A percentile compares a stretch with the other conserved stretches of the same genome.
Conservation (phyloP, 139 green algal species). For the Nannochloris sp. region DNA sequence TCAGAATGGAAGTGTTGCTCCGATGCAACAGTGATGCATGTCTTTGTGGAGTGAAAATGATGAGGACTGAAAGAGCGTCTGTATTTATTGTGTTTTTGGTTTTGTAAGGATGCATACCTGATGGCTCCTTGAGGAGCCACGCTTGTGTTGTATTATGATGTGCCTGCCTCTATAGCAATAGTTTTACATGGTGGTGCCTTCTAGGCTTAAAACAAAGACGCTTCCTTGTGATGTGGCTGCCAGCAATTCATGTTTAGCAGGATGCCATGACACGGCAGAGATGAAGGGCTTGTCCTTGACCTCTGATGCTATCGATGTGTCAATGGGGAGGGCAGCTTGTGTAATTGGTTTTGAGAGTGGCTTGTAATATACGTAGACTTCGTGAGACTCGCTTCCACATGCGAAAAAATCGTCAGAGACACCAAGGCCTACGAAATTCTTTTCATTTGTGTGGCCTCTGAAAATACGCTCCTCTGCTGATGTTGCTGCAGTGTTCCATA, state of each 20-base stretch:
- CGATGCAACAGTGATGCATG: too few relatives aligned
- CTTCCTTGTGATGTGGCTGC: constrained; percentile 56
- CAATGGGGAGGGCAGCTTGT: not conserved
- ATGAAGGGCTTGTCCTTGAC: constrained; percentile 48
- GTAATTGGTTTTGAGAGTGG: constrained; percentile 41
- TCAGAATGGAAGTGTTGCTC: constrained; percentile 6
- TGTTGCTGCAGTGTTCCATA: constrained; percentile 36
- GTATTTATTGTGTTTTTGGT: too few relatives aligned
- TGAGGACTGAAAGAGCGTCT: too few relatives aligned
- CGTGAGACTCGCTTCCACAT: constrained; percentile 71
- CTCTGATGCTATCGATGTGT: constrained; percentile 1
- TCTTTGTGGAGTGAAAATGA: too few relatives aligned
- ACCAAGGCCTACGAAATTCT: constrained; percentile 91
- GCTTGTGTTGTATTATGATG: too few relatives aligned
- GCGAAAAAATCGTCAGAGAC: constrained; percentile 69
- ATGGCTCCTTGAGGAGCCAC: too few relatives aligned
- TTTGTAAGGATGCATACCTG: too few relatives aligned
- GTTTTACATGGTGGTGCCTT: constrained; percentile 3
- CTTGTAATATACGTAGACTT: constrained; percentile 66
- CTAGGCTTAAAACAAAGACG: constrained; percentile 45
- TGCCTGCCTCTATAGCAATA: too few relatives aligned
- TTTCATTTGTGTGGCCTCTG: constrained; percentile 79
- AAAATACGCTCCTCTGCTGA: constrained; percentile 33
- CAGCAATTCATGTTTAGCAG: constrained; percentile 37
- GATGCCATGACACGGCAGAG: constrained; percentile 57